phyloP scores from a whole-genome alignment of 768 basidiomycete species.

The Suillus bovinus region DNA sequence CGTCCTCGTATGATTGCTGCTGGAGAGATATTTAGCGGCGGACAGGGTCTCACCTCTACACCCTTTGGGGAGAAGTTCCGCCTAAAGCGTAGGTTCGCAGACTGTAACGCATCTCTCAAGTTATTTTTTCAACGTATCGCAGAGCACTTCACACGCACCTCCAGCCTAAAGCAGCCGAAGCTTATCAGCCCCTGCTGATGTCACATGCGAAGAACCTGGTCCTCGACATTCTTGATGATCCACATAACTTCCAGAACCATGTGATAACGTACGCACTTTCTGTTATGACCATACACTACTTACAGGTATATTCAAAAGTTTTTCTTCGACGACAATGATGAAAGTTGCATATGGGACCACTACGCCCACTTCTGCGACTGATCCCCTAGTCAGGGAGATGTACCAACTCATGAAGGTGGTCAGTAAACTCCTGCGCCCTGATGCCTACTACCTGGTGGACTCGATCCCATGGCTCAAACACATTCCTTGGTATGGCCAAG shows the following conservation, averaged over 20 bases:
- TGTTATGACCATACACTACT: neutral
- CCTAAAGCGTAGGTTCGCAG: neutral
- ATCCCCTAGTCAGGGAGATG: neutral
- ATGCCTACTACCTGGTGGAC: neutral
- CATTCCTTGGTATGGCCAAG: neutral
- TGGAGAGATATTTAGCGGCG: neutral
- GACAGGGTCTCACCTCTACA: neutral
- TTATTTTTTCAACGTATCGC: neutral
- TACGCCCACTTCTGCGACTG: neutral
- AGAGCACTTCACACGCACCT: neutral
- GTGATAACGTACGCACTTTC: neutral
- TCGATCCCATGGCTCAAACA: neutral
- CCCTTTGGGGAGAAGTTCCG: neutral
- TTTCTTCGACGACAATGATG: neutral
- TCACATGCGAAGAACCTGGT: neutral
- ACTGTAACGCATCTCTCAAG: neutral
- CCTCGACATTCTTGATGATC: neutral
- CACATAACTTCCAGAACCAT: neutral
- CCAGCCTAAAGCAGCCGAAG: neutral
- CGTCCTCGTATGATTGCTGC: neutral
- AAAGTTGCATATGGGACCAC: neutral
- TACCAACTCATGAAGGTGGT: conserved; percentile 11
- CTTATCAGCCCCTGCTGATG: neutral
- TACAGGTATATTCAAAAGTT: neutral
- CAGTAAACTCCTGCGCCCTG: conserved; percentile 10